These are phyloP conservation scores for Sechiopsis laciniata DNA, from an alignment of 306 rosid genomes.

Conservation along the genomic window DNA sequence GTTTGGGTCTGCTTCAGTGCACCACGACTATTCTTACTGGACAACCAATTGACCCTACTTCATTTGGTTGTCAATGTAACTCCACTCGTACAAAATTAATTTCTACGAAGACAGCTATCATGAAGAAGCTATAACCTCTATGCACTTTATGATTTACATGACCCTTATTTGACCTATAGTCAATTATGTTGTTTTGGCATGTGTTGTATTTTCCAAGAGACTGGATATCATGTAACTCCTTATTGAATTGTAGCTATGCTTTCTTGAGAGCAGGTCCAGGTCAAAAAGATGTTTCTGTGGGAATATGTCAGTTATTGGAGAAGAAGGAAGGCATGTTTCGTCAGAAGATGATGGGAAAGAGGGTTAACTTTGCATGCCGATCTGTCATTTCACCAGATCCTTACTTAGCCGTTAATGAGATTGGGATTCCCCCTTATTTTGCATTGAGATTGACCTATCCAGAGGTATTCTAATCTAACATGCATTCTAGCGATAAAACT, in stretches of 20 bases:
- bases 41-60: no score
- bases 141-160: no score
- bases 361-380: conserved; percentile 94
- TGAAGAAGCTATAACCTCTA: no score
- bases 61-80: no score
- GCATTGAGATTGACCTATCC: conserved; percentile 78
- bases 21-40: no score
- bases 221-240: background rate
- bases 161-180: no score
- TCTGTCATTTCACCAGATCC: conserved; percentile 99
- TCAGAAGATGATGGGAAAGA: conserved; percentile 99
- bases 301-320: conserved; percentile 84
- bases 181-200: no score
- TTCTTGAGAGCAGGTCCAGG: conserved; percentile 40
- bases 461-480: conserved; percentile 50
- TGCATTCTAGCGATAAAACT: background rate
- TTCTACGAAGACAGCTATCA: no score
- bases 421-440: conserved; percentile 94
- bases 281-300: conserved; percentile 45
- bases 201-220: no score
- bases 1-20: no score
- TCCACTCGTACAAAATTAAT: no score
- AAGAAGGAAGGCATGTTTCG: conserved; percentile 96
- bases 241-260: conserved; percentile 25
- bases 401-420: conserved; percentile 92